Percentiles rank a stretch among this genome's conserved stretches.
phyloP scores from a whole-genome alignment of 148 eudicot genomes.

The Rheum nobile region DNA sequence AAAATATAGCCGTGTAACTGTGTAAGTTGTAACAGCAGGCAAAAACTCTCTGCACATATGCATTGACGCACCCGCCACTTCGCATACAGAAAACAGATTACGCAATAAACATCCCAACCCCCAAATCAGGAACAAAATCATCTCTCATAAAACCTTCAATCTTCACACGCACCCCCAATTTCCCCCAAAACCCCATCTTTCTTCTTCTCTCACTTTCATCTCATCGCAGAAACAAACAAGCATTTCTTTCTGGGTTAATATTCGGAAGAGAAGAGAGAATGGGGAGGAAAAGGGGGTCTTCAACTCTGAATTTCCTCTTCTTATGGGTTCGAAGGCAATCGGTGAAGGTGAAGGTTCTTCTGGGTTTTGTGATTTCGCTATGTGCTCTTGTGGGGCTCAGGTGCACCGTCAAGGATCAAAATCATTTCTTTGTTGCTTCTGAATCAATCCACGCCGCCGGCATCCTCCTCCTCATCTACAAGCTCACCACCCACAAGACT shows the following conservation, averaged over 20 bases:
- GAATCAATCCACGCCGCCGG: constrained; percentile 61
- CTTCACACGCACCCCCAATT: neutral
- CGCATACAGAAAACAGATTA: neutral
- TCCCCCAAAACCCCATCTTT: neutral
- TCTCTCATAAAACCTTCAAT: neutral
- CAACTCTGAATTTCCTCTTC: constrained; percentile 26
- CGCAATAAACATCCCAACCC: neutral
- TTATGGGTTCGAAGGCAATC: constrained; percentile 48
- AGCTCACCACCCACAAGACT: constrained; percentile 56
- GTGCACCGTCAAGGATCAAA: constrained; percentile 22
- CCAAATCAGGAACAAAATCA: constrained; percentile 1
- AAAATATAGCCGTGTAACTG: too few relatives aligned
- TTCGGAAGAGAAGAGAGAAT: constrained; percentile 11
- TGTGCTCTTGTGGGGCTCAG: constrained; percentile 36
- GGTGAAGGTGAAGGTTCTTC: constrained; percentile 33
- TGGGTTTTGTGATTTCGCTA: constrained; percentile 27
- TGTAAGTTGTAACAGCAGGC: neutral
- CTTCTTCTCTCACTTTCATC: neutral
- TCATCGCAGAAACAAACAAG: neutral
- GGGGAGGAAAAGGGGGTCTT: constrained; percentile 47
- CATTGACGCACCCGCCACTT: constrained; percentile 6
- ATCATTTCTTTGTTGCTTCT: constrained; percentile 57
- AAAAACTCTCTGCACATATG: neutral
- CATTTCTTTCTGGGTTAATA: too few relatives aligned
- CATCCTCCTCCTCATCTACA: constrained; percentile 56